Conservation (phyloP, 768 basidiomycete species). For the Panellus pusillus region DNA sequence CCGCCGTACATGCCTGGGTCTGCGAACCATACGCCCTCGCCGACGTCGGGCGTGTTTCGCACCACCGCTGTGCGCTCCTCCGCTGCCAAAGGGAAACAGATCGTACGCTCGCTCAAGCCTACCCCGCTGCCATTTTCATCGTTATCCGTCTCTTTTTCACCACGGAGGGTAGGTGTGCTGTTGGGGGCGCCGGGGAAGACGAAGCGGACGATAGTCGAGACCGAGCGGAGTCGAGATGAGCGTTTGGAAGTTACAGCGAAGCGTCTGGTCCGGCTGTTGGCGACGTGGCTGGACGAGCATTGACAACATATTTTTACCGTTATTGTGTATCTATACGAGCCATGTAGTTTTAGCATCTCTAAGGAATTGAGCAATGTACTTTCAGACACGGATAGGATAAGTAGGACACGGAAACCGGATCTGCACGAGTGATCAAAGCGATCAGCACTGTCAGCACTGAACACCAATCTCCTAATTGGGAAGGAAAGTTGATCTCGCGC, state of each 20-base stretch:
- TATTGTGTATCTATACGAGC: no score
- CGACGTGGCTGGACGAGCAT: slow-evolving; percentile 35
- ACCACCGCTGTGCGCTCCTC: background rate
- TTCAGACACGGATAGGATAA: no score
- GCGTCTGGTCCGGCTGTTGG: slow-evolving; percentile 50
- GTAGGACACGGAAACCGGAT: no score
- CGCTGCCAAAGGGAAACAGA: slow-evolving; percentile 7
- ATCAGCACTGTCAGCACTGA: no score
- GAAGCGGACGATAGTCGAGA: slow-evolving; percentile 58
- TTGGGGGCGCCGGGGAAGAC: slow-evolving; percentile 31
- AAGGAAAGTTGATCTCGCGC: no score
- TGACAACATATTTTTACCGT: background rate
- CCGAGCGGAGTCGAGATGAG: slow-evolving; percentile 51
- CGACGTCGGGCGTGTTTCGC: slow-evolving; percentile 20
- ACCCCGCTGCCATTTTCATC: slow-evolving; percentile 38
- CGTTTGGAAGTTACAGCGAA: slow-evolving; percentile 56
- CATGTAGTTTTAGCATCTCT: no score
- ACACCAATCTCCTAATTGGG: no score
- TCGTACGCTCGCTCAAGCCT: slow-evolving; percentile 10
- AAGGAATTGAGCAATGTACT: no score
- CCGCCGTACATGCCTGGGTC: background rate
- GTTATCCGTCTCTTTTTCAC: slow-evolving; percentile 42
- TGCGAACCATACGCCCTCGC: slow-evolving; percentile 13
- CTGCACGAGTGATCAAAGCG: no score
- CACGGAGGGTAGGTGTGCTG: slow-evolving; percentile 42